Conservation (phyloP, 75 land plant genomes). For the Pinus albicaulis region DNA sequence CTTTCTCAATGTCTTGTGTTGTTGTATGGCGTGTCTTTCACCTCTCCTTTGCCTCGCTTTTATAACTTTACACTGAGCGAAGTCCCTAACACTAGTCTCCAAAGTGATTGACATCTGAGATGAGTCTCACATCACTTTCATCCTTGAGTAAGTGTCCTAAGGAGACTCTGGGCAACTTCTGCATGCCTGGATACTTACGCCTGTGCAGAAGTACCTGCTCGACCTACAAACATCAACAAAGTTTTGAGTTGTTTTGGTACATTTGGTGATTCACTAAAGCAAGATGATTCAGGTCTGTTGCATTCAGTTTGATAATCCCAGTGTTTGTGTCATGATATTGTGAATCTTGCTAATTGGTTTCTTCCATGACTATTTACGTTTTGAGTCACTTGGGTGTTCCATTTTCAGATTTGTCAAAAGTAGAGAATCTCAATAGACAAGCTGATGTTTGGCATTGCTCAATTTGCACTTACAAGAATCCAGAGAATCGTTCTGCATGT, state of each 20-base stretch:
- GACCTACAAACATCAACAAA: too few species aligned
- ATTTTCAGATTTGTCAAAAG: not conserved
- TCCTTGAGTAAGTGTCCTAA: too few species aligned
- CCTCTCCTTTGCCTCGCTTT: too few species aligned
- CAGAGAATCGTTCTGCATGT: slow-evolving; percentile 41
- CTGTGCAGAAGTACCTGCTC: too few species aligned
- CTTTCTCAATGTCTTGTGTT: too few species aligned
- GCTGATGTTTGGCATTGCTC: slow-evolving; percentile 66
- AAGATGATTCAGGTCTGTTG: not conserved
- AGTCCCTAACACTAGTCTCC: too few species aligned
- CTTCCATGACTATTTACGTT: not conserved
- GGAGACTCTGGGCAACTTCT: too few species aligned
- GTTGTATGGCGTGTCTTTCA: too few species aligned
- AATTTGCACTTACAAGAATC: slow-evolving; percentile 91
- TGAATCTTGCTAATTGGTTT: not conserved
- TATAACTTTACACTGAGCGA: too few species aligned
- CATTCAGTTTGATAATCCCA: not conserved
- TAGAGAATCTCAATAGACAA: not conserved
- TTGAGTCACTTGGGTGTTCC: not conserved
- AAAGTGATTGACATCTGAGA: too few species aligned
- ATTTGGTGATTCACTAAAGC: not conserved
- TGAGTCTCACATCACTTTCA: too few species aligned
- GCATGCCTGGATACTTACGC: too few species aligned
- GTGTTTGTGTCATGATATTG: not conserved
- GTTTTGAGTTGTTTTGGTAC: not conserved